Evolutionary conservation across 441 rosid species (phyloP).

Genomic region (Pelargonium australe): DNA sequence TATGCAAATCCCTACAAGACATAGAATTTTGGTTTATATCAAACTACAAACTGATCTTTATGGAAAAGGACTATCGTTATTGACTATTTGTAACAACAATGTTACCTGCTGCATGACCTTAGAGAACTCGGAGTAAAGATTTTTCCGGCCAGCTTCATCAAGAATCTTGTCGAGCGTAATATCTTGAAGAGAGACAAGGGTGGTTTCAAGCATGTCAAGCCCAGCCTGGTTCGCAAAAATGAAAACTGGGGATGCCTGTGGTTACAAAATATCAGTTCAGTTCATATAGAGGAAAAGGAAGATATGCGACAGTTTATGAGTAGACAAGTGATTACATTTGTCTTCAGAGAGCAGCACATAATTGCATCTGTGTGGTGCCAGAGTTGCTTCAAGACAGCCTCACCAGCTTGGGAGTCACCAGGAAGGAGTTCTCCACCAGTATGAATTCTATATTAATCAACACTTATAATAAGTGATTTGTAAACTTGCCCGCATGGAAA

Average conservation of each 20-base stretch:
- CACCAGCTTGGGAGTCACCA: slow-evolving; percentile 33
- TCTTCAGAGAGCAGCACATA: slow-evolving; percentile 83
- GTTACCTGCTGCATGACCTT: slow-evolving; percentile 85
- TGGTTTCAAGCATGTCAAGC: slow-evolving; percentile 93
- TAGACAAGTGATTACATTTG: slow-evolving; percentile 14
- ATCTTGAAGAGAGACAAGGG: slow-evolving; percentile 87
- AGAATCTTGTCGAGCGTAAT: slow-evolving; percentile 80
- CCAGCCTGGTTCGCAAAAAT: slow-evolving; percentile 93
- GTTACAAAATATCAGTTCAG: neutral
- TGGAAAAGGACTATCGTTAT: neutral
- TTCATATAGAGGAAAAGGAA: neutral
- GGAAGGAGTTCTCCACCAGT: slow-evolving; percentile 16
- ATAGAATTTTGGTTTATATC: neutral
- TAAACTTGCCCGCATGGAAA: no score
- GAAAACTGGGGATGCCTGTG: slow-evolving; percentile 74
- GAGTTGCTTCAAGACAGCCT: slow-evolving; percentile 55
- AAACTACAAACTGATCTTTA: neutral
- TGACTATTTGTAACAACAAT: neutral
- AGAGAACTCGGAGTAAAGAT: slow-evolving; percentile 58
- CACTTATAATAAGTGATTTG: neutral
- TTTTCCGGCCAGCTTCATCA: slow-evolving; percentile 73
- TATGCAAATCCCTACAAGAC: slow-evolving; percentile 54
- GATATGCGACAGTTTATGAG: neutral
- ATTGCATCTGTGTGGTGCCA: slow-evolving; percentile 87
- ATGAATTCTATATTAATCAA: neutral